These are phyloP conservation scores for Neofusicoccum parvum DNA, from an alignment of 2,329 filamentous ascomycete genomes.

Conservation along the genomic window DNA sequence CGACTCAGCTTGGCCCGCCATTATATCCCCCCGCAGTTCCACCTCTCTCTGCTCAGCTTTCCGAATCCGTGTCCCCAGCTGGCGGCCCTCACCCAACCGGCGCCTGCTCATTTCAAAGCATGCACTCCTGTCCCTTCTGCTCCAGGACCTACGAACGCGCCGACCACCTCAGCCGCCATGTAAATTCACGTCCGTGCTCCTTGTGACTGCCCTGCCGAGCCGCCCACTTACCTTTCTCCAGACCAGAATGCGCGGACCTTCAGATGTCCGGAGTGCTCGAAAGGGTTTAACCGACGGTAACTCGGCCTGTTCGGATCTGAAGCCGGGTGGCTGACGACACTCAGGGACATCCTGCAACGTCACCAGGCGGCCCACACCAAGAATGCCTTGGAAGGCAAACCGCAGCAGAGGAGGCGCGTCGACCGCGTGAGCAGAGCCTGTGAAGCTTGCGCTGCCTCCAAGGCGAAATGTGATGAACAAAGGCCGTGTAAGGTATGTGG, in stretches of 20 bases:
- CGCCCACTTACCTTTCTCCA: background rate
- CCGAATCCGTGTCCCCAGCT: too few relatives aligned
- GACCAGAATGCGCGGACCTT: conserved; percentile 33
- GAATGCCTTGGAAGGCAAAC: conserved; percentile 28
- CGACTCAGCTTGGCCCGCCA: background rate
- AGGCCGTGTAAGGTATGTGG: conserved; percentile 32
- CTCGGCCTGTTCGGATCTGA: background rate
- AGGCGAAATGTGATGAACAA: conserved; percentile 35
- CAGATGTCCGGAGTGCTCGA: conserved; percentile 33
- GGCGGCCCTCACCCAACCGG: background rate
- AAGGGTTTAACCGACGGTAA: conserved; percentile 31
- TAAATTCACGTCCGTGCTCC: conserved; percentile 30
- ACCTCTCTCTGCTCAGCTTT: background rate
- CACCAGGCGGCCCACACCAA: conserved; percentile 33
- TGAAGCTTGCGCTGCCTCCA: conserved; percentile 34
- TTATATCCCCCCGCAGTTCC: conserved; percentile 3
- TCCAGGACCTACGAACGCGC: conserved; percentile 32
- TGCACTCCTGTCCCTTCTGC: conserved; percentile 31
- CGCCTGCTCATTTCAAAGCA: background rate
- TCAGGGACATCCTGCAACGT: conserved; percentile 32
- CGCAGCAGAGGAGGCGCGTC: conserved; percentile 25
- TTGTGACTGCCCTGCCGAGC: too few relatives aligned
- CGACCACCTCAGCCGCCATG: conserved; percentile 35
- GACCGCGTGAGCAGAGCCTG: conserved; percentile 35
- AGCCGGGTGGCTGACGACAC: background rate